Conservation (phyloP, 495 filamentous ascomycete species). For the Tuber indicum region DNA sequence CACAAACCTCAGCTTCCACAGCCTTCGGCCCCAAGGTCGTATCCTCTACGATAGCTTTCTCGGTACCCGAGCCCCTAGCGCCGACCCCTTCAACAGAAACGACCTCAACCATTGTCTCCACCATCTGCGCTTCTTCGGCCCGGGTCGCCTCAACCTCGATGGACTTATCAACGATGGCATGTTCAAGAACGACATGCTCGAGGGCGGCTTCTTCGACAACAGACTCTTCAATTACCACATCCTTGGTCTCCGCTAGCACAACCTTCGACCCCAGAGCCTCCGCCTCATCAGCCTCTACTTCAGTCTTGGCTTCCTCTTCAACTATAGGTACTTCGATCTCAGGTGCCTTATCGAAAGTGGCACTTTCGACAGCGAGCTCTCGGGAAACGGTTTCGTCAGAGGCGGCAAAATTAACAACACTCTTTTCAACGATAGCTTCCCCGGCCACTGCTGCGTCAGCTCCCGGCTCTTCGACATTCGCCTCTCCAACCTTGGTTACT, state of each 20-base stretch:
- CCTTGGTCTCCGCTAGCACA: neutral
- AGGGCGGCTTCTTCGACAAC: neutral
- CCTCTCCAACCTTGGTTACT: neutral
- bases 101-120: neutral
- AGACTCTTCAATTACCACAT: neutral
- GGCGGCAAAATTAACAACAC: neutral
- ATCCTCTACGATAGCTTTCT: neutral
- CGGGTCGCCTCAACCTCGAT: neutral
- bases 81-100: neutral
- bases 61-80: neutral
- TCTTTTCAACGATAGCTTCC: neutral
- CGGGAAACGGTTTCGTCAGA: neutral
- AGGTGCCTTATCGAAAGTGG: neutral
- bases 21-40: neutral
- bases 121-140: neutral
- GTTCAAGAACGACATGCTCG: neutral
- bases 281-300: neutral
- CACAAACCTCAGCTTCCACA: neutral
- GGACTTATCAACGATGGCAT: neutral
- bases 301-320: neutral
- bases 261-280: neutral
- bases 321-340: neutral
- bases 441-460: neutral
- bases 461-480: neutral
- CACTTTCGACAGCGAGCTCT: neutral